A percentile compares a stretch with the other conserved stretches of the same genome.
phyloP scores from a whole-genome alignment of 495 filamentous ascomycete species.

The Penicillium antarcticum region DNA sequence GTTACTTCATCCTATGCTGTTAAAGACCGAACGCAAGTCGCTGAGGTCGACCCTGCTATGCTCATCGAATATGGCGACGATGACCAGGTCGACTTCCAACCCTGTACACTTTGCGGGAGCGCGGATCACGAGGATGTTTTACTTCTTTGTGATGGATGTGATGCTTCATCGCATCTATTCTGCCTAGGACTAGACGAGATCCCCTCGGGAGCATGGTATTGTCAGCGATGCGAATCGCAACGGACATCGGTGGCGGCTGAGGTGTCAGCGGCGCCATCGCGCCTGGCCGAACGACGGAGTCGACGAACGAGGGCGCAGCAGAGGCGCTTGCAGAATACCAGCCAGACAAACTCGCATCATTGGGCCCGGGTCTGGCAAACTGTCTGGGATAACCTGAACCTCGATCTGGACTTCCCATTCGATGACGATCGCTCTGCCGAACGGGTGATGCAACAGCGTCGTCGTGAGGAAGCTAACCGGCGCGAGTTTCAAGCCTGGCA shows the following conservation, averaged over 20 bases:
- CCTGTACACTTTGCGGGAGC: conserved; percentile 77
- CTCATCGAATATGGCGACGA: conserved; percentile 72
- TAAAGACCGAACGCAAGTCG: conserved; percentile 83
- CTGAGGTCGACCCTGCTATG: conserved; percentile 80
- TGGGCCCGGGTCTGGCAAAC: conserved; percentile 71
- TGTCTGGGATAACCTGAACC: conserved; percentile 60
- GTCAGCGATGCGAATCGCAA: conserved; percentile 65
- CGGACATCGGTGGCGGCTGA: conserved; percentile 39
- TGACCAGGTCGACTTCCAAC: conserved; percentile 56
- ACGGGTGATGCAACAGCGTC: conserved; percentile 51
- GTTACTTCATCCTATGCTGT: conserved; percentile 79
- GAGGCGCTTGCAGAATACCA: conserved; percentile 37
- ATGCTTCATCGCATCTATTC: conserved; percentile 78
- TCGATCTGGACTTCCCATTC: conserved; percentile 89
- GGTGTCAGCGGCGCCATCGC: conserved; percentile 25
- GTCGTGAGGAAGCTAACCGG: conserved; percentile 57
- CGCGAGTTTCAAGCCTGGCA: conserved; percentile 74
- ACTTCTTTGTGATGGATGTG: conserved; percentile 84
- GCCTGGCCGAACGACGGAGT: conserved; percentile 35
- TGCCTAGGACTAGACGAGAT: conserved; percentile 77
- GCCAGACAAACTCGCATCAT: conserved; percentile 44
- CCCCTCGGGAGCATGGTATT: conserved; percentile 79
- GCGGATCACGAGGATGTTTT: conserved; percentile 74
- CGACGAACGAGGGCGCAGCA: conserved; percentile 52
- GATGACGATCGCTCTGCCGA: conserved; percentile 61